A percentile compares a stretch with the other conserved stretches of the same genome.
Evolutionary conservation across 2,329 filamentous ascomycete species (phyloP).

Genomic region (Bipolaris sorokiniana): DNA sequence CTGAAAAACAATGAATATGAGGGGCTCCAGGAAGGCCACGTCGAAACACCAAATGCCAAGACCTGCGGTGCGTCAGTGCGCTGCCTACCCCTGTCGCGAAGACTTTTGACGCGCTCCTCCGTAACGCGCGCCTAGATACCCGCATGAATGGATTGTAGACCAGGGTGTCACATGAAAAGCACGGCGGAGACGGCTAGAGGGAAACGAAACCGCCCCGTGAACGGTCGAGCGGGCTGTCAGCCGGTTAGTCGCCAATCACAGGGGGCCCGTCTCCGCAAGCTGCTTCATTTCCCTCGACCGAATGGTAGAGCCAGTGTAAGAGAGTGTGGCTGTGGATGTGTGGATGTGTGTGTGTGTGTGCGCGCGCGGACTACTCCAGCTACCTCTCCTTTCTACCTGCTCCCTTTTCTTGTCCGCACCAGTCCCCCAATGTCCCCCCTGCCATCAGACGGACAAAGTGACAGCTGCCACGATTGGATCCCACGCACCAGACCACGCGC

Average conservation of each 20-base stretch:
- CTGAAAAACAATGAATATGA: too few species aligned
- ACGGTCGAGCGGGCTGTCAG: not conserved
- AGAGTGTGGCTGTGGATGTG: not conserved
- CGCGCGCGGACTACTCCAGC: not conserved
- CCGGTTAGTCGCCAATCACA: constrained; percentile 24
- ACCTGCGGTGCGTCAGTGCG: too few species aligned
- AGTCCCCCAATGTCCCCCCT: not conserved
- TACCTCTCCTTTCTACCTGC: constrained; percentile 1
- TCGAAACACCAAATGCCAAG: too few species aligned
- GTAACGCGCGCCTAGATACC: not conserved
- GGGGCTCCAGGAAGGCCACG: too few species aligned
- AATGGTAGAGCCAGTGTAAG: constrained; percentile 11
- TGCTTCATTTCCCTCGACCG: constrained; percentile 23
- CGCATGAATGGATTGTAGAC: not conserved
- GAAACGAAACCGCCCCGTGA: constrained; percentile 1
- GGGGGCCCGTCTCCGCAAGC: constrained; percentile 26
- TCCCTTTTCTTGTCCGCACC: not conserved
- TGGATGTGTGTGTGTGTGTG: not conserved
- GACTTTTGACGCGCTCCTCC: too few species aligned
- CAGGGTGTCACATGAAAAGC: too few species aligned
- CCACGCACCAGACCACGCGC: constrained; percentile 13
- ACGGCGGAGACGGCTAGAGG: not conserved
- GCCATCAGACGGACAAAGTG: not conserved
- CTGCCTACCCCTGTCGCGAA: too few species aligned
- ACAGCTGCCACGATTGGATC: constrained; percentile 13